Base-by-base conservation (phyloP, 352 stramenopile species). In the Globisporangium cederbergense region DNA sequence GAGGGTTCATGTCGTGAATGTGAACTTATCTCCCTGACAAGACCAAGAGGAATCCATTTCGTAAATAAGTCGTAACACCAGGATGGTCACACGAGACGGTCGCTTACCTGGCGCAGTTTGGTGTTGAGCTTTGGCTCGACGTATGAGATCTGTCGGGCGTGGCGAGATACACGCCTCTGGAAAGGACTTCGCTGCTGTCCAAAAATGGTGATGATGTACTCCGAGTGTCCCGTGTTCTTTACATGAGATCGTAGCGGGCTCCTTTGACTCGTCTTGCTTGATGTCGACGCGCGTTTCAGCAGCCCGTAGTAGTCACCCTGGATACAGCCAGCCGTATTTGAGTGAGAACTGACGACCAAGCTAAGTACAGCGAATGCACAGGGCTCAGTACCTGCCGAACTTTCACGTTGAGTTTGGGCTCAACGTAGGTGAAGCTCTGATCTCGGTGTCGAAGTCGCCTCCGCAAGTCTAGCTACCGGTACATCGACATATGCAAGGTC, bases 261-360 rank as follows among this genome's bases (percentile, higher is more conserved):
- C 38, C 54, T 63, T 25, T 59, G 56, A 18, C 52, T 62, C 38
- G 11, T 65, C 46, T 68, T 70, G 50, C 8, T 68, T 28, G 28
- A n/a, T 6, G 52, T 43, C 20, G 28, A 58, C 20, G 67, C 52
- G 20, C 71, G 76, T 56, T 79, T 78, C 20, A 76, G 67, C 45
- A 92, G 67, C n/a, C 81, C 83, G 55, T 88, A 87, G 58, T 89
- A 80, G 58, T 89, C 79, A 51, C 83, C 81, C 83, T 92, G 57
- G 18, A 16, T 28, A 65, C 2, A 53, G 18, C 7, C 16, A 43
- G 18, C 8, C 52, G 10, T 28, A n/a, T 58, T 30, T 9, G 14
- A n/a, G n/a, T 16, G 52, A 32, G 34, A 38, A 50, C n/a, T 20
- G 8, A 56, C 3, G 16, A 5, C 14, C 5, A 0, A 43, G 18